phyloP scores from a whole-genome alignment of 2,329 filamentous ascomycete genomes.

The Davidsoniella virescens region DNA sequence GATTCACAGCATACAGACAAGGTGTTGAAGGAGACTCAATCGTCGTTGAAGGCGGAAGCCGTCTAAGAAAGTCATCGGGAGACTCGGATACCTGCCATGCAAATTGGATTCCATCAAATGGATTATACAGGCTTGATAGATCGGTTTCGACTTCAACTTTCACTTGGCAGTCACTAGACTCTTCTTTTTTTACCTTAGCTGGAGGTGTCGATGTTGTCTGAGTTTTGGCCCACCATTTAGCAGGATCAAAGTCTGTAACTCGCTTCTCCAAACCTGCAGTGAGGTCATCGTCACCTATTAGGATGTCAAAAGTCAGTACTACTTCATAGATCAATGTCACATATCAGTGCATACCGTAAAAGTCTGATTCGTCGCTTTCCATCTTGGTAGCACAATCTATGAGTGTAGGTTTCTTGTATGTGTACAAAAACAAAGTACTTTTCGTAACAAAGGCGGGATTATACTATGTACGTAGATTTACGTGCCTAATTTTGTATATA shows the following conservation, averaged over 20 bases:
- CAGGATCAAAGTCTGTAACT: constrained; percentile 32
- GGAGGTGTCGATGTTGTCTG: not conserved
- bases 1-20: constrained; percentile 64
- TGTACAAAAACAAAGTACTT: too few relatives aligned
- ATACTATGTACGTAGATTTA: too few relatives aligned
- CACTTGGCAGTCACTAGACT: too few relatives aligned
- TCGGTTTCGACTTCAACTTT: not conserved
- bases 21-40: constrained; percentile 27
- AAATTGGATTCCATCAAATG: constrained; percentile 34
- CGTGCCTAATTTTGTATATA: too few relatives aligned
- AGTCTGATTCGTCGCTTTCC: constrained; percentile 15
- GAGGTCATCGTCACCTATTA: constrained; percentile 37
- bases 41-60: constrained; percentile 52
- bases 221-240: constrained; percentile 29
- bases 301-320: not conserved
- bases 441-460: too few relatives aligned
- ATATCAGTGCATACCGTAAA: constrained; percentile 14
- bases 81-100: constrained; percentile 51
- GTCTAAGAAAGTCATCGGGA: constrained; percentile 46
- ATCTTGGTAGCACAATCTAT: not conserved
- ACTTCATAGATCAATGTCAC: not conserved
- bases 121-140: constrained; percentile 34
- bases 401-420: too few relatives aligned
- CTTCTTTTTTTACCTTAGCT: too few relatives aligned
- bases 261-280: constrained; percentile 31